Base-by-base conservation (phyloP, 352 stramenopile species). In the Phytophthora sp. region DNA sequence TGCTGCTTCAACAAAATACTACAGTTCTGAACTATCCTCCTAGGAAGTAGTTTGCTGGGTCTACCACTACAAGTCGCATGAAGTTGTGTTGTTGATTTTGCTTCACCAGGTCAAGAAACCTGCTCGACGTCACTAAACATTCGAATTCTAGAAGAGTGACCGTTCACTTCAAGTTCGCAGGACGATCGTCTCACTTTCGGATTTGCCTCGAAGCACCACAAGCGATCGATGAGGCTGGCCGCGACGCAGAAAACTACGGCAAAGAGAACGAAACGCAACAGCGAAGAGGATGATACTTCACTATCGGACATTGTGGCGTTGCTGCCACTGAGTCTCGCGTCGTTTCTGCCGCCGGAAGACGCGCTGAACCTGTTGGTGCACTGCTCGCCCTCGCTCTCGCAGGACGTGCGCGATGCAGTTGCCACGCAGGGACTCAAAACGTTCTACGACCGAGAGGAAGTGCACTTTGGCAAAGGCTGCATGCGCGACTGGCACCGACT, bases 301-400 rank as follows among this genome's bases (percentile, higher is more conserved):
- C 48, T 66, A 12, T 54, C 41, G 11, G 65, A 69, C 18, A 53
- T 66, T 45, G 48, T 69, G 17, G 31, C 53, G 30, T n/a, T 74
- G 30, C 21, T 74, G 12, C 53, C 53, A 31, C 26, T 24, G 11
- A 43, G 10, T 48, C 15, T 74, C 17, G 41, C 61, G 7, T 31
- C 32, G 32, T 74, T 67, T 27, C 46, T 74, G 15, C n/a, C 45
- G 12, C 66, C 66, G 6, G 54, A 74, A 34, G 59, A 74, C 31
- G 53, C 41, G 7, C 54, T 66, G 31, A 70, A 46, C 21, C 50
- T 71, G 10, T 38, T 71, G 5, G 38, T 11, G 7, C 31, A 51
- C 27, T 66, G 54, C 27, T 57, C 38, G 24, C 17, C n/a, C 41
- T 71, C 43, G 4, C 3, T 74, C 3, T 49, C 66, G 6, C 43